These are phyloP conservation scores for Termitomyces titanicus DNA, from an alignment of 768 basidiomycete species.

Conservation along the genomic window DNA sequence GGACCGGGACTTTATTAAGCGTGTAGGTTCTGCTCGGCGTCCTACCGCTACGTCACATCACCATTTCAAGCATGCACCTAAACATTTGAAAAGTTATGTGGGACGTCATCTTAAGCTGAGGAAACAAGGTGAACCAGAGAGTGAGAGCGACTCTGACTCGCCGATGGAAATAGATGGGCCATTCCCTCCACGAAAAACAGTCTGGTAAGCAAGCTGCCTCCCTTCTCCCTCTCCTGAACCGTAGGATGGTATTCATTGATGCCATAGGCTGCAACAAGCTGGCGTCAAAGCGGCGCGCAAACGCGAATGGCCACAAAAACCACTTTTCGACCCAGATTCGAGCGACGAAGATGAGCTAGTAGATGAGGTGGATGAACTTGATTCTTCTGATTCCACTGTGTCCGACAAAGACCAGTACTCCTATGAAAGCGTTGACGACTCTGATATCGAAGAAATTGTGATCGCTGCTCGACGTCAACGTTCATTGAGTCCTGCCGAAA, in stretches of 20 bases:
- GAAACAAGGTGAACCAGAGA: conserved; percentile 5
- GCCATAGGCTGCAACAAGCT: conserved; percentile 7
- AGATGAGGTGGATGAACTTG: conserved; percentile 5
- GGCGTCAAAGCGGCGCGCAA: conserved; percentile 19
- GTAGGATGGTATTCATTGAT: background rate
- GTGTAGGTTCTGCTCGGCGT: conserved; percentile 9
- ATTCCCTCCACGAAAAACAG: background rate
- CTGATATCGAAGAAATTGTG: conserved; percentile 9
- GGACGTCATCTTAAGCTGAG: conserved; percentile 11
- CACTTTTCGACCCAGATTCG: background rate
- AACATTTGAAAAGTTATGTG: conserved; percentile 2
- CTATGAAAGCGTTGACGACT: background rate
- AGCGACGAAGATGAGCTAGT: conserved; percentile 5
- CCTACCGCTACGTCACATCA: background rate
- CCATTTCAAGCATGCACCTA: background rate
- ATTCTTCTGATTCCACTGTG: background rate
- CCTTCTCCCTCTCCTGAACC: background rate
- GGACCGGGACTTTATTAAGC: conserved; percentile 13
- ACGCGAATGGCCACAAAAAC: conserved; percentile 16
- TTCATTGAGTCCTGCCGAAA: conserved; percentile 13
- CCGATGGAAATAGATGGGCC: conserved; percentile 12
- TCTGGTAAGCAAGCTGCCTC: background rate
- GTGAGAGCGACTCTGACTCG: conserved; percentile 6
- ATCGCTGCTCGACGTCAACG: conserved; percentile 9
- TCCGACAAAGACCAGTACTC: conserved; percentile 1